Conservation (phyloP, 805 yeast species). For the Monosporozyma solicola region DNA sequence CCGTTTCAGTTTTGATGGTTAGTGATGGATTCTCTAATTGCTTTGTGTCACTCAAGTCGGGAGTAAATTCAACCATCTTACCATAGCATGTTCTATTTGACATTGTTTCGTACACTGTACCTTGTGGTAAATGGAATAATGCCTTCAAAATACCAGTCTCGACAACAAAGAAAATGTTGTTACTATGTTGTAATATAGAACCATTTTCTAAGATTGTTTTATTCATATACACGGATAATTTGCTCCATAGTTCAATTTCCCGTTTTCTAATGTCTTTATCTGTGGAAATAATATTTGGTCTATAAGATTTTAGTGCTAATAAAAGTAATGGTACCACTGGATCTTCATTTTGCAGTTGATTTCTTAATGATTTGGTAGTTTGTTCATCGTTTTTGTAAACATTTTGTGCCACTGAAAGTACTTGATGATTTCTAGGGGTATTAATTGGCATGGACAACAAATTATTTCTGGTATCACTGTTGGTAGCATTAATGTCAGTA, state of each 20-base stretch:
- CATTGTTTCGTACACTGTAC: constrained; percentile 36
- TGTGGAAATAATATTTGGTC: constrained; percentile 20
- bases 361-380: constrained; percentile 15
- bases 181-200: constrained; percentile 30
- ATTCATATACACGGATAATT: constrained; percentile 47
- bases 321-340: constrained; percentile 24
- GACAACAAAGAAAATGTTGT: constrained; percentile 42
- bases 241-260: constrained; percentile 52
- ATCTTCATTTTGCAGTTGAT: constrained; percentile 11
- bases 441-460: constrained; percentile 18
- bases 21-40: constrained; percentile 30
- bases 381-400: constrained; percentile 25
- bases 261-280: constrained; percentile 28
- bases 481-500: not conserved
- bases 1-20: constrained; percentile 47
- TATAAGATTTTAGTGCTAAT: constrained; percentile 23
- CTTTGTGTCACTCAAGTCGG: not conserved
- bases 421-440: constrained; percentile 36
- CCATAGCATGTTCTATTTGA: constrained; percentile 53
- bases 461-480: not conserved
- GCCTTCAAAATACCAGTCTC: constrained; percentile 48
- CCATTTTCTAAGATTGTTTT: constrained; percentile 44
- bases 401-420: constrained; percentile 33
- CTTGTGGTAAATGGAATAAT: constrained; percentile 41
- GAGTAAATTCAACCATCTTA: constrained; percentile 13